Evolutionary conservation across 768 basidiomycete species (phyloP), one percentile per base, ranked within the genome.

Genomic region (Cyclocybe cylindracea): DNA sequence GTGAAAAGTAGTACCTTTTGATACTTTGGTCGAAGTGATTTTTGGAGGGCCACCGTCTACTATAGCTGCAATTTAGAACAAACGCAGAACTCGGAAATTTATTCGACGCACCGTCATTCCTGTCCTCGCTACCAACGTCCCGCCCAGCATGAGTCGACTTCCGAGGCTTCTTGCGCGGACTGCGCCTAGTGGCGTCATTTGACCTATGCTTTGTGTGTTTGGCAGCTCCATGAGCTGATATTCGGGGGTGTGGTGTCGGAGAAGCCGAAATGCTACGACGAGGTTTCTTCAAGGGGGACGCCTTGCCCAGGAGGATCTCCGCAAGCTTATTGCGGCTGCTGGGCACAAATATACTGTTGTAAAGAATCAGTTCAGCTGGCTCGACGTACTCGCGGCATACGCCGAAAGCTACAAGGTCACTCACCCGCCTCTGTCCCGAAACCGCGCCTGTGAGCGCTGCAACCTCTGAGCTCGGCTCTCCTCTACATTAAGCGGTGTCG

Each of bases 401-500:
- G 11, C 32, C 19, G 31, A 10, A 49, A 42, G 24, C 10, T 53
- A 34, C 2, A 13, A 31, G 4, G 13, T 35, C 37, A 70, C 81
- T 54, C 31, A 85, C 84, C 84, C 84, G 51, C 84, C 84, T 48
- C 84, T 78, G 66, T 87, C 84, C 47, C 87, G 78, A 65, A 86
- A 85, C 19, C 86, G 74, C 33, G 85, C 75, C 57, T 87, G 82
- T 53, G 83, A 83, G 38, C 85, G 78, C 61, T 85, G 76, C 11
- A 82, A 61, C 39, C 87, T 80, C 43, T 84, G 70, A 0, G 78
- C 77, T 31, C 84, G 75, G 61, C 87, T 89, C 46, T 83, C 84
- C 45, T 84, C 78, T 10, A 82, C 79, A 43, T 76, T 61, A 24
- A 66, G 50, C 4, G 65, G 65, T 19, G 65, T 64, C 16, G 62